A percentile compares a stretch with the other conserved stretches of the same genome.
Conservation (phyloP, 2,329 filamentous ascomycete genomes). For the Polychaeton citri region DNA sequence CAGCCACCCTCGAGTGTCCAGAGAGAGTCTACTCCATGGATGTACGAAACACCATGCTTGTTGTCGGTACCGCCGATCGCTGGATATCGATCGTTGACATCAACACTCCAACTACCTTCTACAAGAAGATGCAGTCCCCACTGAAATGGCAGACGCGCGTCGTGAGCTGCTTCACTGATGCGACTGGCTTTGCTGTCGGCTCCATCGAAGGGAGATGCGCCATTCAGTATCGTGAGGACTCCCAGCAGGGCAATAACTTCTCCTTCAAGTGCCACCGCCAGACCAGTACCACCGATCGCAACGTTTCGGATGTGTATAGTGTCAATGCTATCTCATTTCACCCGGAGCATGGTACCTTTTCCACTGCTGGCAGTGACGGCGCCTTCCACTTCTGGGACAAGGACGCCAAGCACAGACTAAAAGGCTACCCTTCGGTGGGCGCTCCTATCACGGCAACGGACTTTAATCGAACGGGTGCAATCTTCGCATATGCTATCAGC, state of each 20-base stretch:
- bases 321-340: slow-evolving; percentile 98
- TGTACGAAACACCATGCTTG: slow-evolving; percentile 64
- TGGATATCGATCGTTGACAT: slow-evolving; percentile 95
- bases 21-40: slow-evolving; percentile 88
- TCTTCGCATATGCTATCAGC: slow-evolving; percentile 56
- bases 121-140: slow-evolving; percentile 91
- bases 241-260: slow-evolving; percentile 75
- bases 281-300: slow-evolving; percentile 45
- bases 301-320: slow-evolving; percentile 77
- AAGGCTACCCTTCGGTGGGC: slow-evolving; percentile 50
- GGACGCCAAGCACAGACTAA: slow-evolving; percentile 39
- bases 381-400: slow-evolving; percentile 95
- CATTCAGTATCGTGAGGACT: slow-evolving; percentile 96
- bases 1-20: slow-evolving; percentile 52
- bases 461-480: slow-evolving; percentile 73
- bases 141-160: slow-evolving; percentile 97
- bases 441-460: slow-evolving; percentile 80
- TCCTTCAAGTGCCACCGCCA: slow-evolving; percentile 98
- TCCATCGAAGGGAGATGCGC: slow-evolving; percentile 95
- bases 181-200: slow-evolving; percentile 83
- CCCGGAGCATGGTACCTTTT: slow-evolving; percentile 93
- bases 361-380: slow-evolving; percentile 85
- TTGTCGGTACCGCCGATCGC: slow-evolving; percentile 84
- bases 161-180: slow-evolving; percentile 87
- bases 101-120: slow-evolving; percentile 75